Conservation (phyloP, 1,139 yeast species). For the Candida glucosophila region DNA sequence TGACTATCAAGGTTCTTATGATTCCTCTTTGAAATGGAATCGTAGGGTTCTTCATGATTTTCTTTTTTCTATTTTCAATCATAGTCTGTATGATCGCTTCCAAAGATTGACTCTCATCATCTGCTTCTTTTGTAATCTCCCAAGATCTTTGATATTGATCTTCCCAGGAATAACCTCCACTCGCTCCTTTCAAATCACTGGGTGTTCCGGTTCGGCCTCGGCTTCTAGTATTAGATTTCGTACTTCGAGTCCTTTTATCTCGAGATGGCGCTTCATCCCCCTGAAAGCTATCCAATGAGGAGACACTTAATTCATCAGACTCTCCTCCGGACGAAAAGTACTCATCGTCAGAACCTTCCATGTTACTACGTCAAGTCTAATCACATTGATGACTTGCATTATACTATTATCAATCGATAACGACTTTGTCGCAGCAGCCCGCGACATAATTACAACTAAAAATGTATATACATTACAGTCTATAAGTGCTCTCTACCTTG, state of each 20-base stretch:
- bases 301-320: too few relatives aligned
- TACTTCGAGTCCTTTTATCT: slow-evolving; percentile 19
- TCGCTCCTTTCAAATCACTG: slow-evolving; percentile 40
- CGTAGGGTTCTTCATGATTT: slow-evolving; percentile 60
- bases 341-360: slow-evolving; percentile 34
- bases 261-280: slow-evolving; percentile 4
- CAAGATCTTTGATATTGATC: slow-evolving; percentile 92
- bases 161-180: slow-evolving; percentile 94
- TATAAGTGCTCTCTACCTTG: too few relatives aligned
- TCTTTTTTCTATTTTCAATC: slow-evolving; percentile 69
- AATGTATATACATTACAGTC: too few relatives aligned
- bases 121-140: slow-evolving; percentile 85
- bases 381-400: too few relatives aligned
- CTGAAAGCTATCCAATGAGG: too few relatives aligned
- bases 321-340: too few relatives aligned
- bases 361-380: too few relatives aligned
- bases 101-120: slow-evolving; percentile 57
- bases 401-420: too few relatives aligned
- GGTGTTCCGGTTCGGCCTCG: slow-evolving; percentile 7
- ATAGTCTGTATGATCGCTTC: slow-evolving; percentile 80
- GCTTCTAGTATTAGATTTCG: slow-evolving; percentile 12
- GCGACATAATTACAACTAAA: too few relatives aligned
- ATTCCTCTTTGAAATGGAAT: slow-evolving; percentile 95
- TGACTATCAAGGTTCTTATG: slow-evolving; percentile 75
- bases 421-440: too few relatives aligned